phyloP scores from a whole-genome alignment of 2,329 filamentous ascomycete genomes.

The Sordariomycetes sp. region DNA sequence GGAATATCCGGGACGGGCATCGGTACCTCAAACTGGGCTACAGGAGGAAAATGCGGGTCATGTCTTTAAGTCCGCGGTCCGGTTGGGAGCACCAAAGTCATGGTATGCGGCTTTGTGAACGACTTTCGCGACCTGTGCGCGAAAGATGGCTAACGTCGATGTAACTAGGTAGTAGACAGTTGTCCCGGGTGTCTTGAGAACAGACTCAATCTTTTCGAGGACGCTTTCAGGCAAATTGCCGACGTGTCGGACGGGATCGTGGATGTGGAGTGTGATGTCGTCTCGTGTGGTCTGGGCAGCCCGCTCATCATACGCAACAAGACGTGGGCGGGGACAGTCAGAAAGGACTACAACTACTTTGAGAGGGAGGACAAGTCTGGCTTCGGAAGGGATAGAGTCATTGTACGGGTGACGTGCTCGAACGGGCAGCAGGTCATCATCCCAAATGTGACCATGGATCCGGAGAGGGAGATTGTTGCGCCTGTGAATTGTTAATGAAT shows the following conservation, averaged over 20 bases:
- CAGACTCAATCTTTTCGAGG: conserved; percentile 7
- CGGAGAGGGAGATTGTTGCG: conserved; percentile 3
- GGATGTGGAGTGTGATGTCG: conserved; percentile 6
- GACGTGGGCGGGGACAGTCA: conserved; percentile 8
- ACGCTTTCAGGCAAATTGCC: conserved; percentile 7
- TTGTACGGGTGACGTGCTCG: conserved; percentile 10
- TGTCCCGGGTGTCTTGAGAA: conserved; percentile 8
- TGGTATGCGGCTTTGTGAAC: no score
- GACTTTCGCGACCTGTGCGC: no score
- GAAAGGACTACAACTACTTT: conserved; percentile 10
- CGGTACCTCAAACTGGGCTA: conserved; percentile 8
- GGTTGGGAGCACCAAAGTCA: conserved; percentile 6
- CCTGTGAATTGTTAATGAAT: conserved; percentile 8
- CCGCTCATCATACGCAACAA: conserved; percentile 8
- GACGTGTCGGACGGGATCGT: conserved; percentile 7
- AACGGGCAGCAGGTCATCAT: conserved; percentile 10
- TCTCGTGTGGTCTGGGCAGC: conserved; percentile 5
- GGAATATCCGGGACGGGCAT: conserved; percentile 8
- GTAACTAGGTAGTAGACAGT: conserved; percentile 7
- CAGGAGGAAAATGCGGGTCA: conserved; percentile 7
- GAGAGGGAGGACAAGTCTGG: conserved; percentile 10
- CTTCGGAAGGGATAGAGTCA: conserved; percentile 9
- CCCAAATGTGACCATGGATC: conserved; percentile 7
- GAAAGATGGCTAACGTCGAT: not conserved
- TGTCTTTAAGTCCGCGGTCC: conserved; percentile 8